Evolutionary conservation across 2,329 filamentous ascomycete species (phyloP).

Genomic region (Aspergillus fumigatus): DNA sequence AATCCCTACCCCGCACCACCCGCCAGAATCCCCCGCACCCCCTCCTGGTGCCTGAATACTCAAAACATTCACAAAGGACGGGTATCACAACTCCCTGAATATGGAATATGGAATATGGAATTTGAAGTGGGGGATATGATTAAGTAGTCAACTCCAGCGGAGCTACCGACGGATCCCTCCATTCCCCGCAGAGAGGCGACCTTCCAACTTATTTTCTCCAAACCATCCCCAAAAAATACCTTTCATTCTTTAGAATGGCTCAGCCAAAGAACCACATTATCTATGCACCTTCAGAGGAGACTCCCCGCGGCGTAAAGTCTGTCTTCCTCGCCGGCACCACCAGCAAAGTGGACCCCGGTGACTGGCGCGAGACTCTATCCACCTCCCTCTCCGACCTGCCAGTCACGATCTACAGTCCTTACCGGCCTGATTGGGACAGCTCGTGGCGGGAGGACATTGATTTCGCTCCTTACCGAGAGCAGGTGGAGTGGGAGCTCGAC

Average conservation of each 20-base stretch:
- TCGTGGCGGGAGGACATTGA: constrained; percentile 6
- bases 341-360: neutral
- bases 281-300: constrained; percentile 4
- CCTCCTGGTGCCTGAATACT: too few species aligned
- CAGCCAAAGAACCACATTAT: neutral
- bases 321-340: constrained; percentile 6
- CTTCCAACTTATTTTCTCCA: neutral
- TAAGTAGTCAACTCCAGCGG: too few species aligned
- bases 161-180: too few species aligned
- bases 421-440: constrained; percentile 5
- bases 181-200: too few species aligned
- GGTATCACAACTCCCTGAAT: too few species aligned
- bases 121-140: too few species aligned
- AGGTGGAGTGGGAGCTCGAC: constrained; percentile 8
- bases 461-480: constrained; percentile 3
- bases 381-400: neutral
- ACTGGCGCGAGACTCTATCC: constrained; percentile 5
- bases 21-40: neutral
- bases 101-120: too few species aligned
- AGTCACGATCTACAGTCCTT: constrained; percentile 5
- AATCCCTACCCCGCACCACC: neutral
- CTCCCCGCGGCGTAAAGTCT: neutral
- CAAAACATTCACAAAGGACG: too few species aligned
- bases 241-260: neutral
- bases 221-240: neutral